Evolutionary conservation across 805 yeast species (phyloP).

Genomic region (Candida coquimbonensis): DNA sequence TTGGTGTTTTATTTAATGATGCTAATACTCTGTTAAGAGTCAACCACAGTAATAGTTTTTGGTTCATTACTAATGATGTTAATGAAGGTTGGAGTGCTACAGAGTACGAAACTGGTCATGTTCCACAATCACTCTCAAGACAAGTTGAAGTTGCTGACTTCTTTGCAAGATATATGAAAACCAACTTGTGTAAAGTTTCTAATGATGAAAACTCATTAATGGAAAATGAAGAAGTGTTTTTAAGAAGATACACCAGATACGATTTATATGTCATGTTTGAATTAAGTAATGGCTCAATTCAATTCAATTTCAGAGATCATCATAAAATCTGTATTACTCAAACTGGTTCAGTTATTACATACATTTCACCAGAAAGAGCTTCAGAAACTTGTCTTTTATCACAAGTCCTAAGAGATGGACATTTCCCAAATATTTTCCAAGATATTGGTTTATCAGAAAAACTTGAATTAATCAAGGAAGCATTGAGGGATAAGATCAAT

Average conservation of each 20-base stretch:
- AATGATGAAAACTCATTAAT: slow-evolving; percentile 42
- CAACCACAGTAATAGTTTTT: slow-evolving; percentile 54
- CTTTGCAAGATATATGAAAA: slow-evolving; percentile 87
- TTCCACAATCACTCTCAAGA: slow-evolving; percentile 48
- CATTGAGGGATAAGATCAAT: slow-evolving; percentile 37
- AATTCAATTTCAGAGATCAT: slow-evolving; percentile 93
- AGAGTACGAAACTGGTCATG: slow-evolving; percentile 34
- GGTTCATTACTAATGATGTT: slow-evolving; percentile 49
- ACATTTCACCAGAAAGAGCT: slow-evolving; percentile 70
- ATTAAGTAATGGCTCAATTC: slow-evolving; percentile 85
- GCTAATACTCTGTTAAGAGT: slow-evolving; percentile 74
- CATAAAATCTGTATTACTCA: slow-evolving; percentile 79
- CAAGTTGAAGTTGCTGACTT: slow-evolving; percentile 82
- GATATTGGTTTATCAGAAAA: slow-evolving; percentile 39
- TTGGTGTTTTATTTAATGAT: slow-evolving; percentile 86
- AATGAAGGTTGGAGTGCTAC: slow-evolving; percentile 49
- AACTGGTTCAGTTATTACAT: slow-evolving; percentile 69
- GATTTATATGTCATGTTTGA: slow-evolving; percentile 85
- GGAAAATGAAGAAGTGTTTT: slow-evolving; percentile 60
- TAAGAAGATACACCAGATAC: slow-evolving; percentile 77
- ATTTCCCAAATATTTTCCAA: slow-evolving; percentile 38
- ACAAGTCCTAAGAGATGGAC: slow-evolving; percentile 40
- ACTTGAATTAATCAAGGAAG: slow-evolving; percentile 55
- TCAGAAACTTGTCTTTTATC: slow-evolving; percentile 58
- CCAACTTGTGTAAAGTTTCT: slow-evolving; percentile 76